Percentiles rank a stretch among this genome's conserved stretches.
These are phyloP conservation scores for Dalbergia cochinchinensis DNA, from an alignment of 306 rosid genomes.

Conservation along the genomic window DNA sequence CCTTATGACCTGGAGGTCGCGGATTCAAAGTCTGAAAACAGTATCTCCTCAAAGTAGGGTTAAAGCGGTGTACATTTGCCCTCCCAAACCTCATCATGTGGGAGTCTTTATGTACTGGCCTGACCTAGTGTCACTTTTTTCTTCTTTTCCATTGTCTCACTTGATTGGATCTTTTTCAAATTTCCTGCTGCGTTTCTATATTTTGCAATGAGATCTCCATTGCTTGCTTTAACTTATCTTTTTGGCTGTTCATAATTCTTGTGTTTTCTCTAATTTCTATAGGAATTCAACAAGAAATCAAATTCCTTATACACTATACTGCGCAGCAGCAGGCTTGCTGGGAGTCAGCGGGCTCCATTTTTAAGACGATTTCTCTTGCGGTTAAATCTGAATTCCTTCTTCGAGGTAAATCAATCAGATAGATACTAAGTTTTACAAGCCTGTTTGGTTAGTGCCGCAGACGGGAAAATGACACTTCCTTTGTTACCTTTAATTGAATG, in stretches of 20 bases:
- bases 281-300: conserved; percentile 98
- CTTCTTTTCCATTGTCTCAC: not conserved
- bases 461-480: not conserved
- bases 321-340: conserved; percentile 97
- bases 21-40: no score
- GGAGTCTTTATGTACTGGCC: no score
- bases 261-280: conserved; percentile 36
- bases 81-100: no score
- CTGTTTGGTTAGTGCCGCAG: not conserved
- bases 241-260: conserved; percentile 8
- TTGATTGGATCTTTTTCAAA: not conserved
- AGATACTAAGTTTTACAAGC: conserved; percentile 9
- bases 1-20: no score
- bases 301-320: conserved; percentile 94
- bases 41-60: no score
- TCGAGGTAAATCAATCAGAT: conserved; percentile 67
- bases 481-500: not conserved
- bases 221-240: conserved; percentile 12
- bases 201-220: not conserved
- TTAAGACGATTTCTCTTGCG: conserved; percentile 92
- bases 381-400: conserved; percentile 86
- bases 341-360: conserved; percentile 97
- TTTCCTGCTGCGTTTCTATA: not conserved
- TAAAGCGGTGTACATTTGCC: no score
- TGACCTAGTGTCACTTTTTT: no score